Evolutionary conservation across 495 filamentous ascomycete species (phyloP), one percentile per base, ranked within the genome.

Genomic region (Neurospora africana): DNA sequence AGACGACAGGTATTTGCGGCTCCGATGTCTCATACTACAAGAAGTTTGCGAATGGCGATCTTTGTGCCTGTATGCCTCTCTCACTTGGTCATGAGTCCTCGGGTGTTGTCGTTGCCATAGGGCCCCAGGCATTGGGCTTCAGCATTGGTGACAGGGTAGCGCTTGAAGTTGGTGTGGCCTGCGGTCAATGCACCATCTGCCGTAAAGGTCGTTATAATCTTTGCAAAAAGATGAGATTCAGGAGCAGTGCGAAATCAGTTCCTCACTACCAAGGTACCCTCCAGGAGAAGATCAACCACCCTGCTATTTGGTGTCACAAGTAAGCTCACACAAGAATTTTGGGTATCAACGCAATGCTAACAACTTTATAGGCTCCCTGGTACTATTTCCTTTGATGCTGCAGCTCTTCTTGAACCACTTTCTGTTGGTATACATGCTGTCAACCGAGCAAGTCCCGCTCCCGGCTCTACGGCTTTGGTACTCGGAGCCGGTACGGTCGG

Each of bases 221-320:
- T 68, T 98, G 94, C 84, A 87, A 90, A 71, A 84, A 83, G 30
- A 91, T 98, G 89, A 85, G 85, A 38, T 98, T 98, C 80, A 86
- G 93, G 79, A 91, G 90, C 77, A 92, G 90, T 75, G 94, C 93
- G 67, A 97, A 95, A 80, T 86, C 86, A 44, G 90, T 89, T 74
- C 94, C 94, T 43, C 94, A 97, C 76, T 90, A 90, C 72, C 93
- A 96, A 81, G 94, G 94, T 30, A 97, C 93, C n/a, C 85, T 97
- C 39, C 94, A 96, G 82, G 91, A 93, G 74, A 86, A 87, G 69
- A 93, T 96, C 73, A 97, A 97, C 81, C 93, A 97, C 81, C 93
- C 93, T 0, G 93, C 92, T 11, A 83, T 79, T 41, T 93, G 90
- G 90, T 92, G 90, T 77, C 88, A 92, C 75, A 89, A 88, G 89